A percentile compares a stretch with the other conserved stretches of the same genome.
phyloP scores from a whole-genome alignment of 306 rosid species.

The Albizia julibrissin region DNA sequence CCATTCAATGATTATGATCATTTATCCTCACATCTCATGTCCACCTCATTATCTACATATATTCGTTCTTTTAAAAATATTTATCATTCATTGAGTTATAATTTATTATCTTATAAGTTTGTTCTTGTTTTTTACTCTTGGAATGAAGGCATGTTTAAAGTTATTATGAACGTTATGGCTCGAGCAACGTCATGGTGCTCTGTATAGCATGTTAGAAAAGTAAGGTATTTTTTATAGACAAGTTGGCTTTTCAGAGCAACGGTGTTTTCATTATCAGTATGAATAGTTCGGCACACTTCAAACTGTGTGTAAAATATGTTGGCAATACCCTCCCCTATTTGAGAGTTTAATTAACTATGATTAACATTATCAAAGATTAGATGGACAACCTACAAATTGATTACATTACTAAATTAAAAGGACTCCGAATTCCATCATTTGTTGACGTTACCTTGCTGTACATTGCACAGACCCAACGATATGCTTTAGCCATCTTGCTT shows the following conservation, averaged over 20 bases:
- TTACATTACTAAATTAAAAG: not conserved
- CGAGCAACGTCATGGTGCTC: too few species aligned
- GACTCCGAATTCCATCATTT: not conserved
- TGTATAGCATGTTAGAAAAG: too few species aligned
- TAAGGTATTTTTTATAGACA: too few species aligned
- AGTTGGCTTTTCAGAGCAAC: too few species aligned
- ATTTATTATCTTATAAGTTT: too few species aligned
- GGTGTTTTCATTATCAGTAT: too few species aligned
- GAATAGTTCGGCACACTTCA: not conserved
- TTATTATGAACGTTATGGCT: too few species aligned
- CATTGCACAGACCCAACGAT: not conserved
- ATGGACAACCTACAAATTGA: not conserved
- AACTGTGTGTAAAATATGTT: not conserved
- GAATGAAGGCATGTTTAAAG: too few species aligned
- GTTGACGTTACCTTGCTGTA: constrained; percentile 22
- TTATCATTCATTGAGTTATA: not conserved
- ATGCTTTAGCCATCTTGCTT: constrained; percentile 4
- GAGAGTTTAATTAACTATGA: too few species aligned
- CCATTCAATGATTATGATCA: constrained; percentile 12
- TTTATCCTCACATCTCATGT: constrained; percentile 28
- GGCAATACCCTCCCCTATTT: not conserved
- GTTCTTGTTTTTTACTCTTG: too few species aligned
- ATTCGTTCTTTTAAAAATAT: not conserved
- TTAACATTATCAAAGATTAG: not conserved
- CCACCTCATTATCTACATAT: not conserved